Evolutionary conservation across 139 green algal species (phyloP).

Genomic region (Volvox africanus): DNA sequence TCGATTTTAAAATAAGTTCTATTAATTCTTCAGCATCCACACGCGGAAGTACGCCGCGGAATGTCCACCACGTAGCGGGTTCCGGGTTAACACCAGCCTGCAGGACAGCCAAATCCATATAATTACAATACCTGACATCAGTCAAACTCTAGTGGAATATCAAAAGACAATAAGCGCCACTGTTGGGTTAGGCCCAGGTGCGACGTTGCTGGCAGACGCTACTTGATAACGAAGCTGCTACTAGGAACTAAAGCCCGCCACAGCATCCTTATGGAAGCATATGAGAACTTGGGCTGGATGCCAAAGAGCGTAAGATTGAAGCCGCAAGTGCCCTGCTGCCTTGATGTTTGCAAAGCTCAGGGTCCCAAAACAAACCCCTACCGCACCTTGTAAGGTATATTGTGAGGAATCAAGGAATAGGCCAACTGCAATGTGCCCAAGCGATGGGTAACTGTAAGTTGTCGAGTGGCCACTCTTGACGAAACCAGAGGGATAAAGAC

Average conservation of each 20-base stretch:
- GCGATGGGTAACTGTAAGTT: not conserved
- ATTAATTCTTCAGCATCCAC: too few relatives aligned
- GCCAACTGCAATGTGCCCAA: not conserved
- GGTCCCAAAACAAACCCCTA: too few relatives aligned
- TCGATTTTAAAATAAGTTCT: too few relatives aligned
- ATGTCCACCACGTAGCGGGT: not conserved
- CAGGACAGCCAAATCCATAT: not conserved
- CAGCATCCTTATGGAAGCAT: not conserved
- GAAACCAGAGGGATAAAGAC: too few relatives aligned
- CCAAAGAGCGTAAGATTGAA: too few relatives aligned
- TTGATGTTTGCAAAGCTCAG: too few relatives aligned
- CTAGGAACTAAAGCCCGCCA: not conserved
- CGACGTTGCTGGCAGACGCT: conserved; percentile 6
- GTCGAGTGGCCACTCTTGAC: not conserved
- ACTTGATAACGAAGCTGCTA: not conserved
- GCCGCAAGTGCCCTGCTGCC: too few relatives aligned
- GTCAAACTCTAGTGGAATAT: not conserved
- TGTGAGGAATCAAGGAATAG: too few relatives aligned
- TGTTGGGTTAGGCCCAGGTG: not conserved
- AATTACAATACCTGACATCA: not conserved
- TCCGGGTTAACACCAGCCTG: not conserved
- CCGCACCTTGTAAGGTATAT: too few relatives aligned
- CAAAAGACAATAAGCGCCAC: not conserved
- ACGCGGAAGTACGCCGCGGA: not conserved
- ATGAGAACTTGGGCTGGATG: too few relatives aligned